Percentiles rank a stretch among this genome's conserved stretches.
Evolutionary conservation across 345 rosid species (phyloP).

Genomic region (Eucalyptus virginea): DNA sequence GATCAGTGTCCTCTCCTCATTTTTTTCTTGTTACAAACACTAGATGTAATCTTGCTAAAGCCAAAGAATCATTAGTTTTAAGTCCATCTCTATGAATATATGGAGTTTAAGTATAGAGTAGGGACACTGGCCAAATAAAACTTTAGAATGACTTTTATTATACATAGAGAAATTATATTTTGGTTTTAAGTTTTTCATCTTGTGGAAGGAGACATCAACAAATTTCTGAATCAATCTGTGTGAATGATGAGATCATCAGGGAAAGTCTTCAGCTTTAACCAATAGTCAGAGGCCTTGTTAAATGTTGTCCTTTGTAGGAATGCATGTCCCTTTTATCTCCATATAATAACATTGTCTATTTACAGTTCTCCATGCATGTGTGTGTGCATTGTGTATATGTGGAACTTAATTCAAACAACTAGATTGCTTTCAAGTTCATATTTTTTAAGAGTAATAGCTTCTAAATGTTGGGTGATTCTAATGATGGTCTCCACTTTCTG

Average conservation of each 20-base stretch:
- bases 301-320: not conserved
- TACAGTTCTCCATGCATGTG: not conserved
- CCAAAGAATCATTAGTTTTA: not conserved
- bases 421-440: not conserved
- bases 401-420: not conserved
- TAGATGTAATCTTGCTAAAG: not conserved
- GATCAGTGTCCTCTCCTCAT: not conserved
- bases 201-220: not conserved
- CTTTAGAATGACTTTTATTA: not conserved
- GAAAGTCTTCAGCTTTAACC: not conserved
- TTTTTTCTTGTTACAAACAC: not conserved
- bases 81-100: not conserved
- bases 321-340: not conserved
- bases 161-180: not conserved
- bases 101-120: not conserved
- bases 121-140: not conserved
- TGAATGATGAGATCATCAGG: not conserved
- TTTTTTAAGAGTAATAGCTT: not conserved
- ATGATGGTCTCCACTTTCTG: not conserved
- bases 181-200: not conserved
- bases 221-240: not conserved
- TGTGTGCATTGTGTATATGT: not conserved
- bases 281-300: not conserved
- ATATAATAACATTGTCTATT: conserved; percentile 18
- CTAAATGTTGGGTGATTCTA: not conserved